Conservation (phyloP, 495 filamentous ascomycete genomes). For the Bathelium albidoporum region DNA sequence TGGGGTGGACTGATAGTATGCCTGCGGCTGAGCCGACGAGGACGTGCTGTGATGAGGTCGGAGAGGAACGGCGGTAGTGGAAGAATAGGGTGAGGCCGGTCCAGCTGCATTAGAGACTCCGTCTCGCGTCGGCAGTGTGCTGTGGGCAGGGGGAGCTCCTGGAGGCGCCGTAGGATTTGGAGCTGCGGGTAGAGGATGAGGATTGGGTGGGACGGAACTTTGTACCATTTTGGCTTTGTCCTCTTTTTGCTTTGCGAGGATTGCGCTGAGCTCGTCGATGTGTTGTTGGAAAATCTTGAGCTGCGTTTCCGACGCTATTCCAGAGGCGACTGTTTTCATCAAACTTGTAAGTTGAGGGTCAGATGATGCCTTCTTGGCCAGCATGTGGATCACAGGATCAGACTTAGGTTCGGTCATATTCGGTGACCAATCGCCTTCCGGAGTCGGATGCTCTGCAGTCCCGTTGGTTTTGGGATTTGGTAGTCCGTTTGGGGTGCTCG, state of each 20-base stretch:
- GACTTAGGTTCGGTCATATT: slow-evolving; percentile 36
- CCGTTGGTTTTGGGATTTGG: slow-evolving; percentile 11
- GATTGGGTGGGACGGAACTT: not conserved
- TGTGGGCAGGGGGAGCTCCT: not conserved
- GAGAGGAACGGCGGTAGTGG: slow-evolving; percentile 12
- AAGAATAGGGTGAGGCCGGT: not conserved
- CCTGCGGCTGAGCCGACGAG: slow-evolving; percentile 14
- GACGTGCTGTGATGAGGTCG: slow-evolving; percentile 9
- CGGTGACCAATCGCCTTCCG: not conserved
- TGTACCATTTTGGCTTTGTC: slow-evolving; percentile 7
- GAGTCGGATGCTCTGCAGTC: not conserved
- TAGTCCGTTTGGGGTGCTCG: slow-evolving; percentile 7
- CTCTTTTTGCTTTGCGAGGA: slow-evolving; percentile 37
- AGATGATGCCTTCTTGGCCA: slow-evolving; percentile 76
- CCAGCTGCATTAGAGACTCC: slow-evolving; percentile 9
- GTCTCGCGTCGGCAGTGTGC: slow-evolving; percentile 13
- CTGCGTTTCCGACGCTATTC: slow-evolving; percentile 68
- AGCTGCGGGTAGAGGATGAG: not conserved
- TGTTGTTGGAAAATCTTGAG: slow-evolving; percentile 82
- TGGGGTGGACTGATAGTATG: slow-evolving; percentile 6
- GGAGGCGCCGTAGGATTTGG: slow-evolving; percentile 12
- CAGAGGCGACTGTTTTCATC: slow-evolving; percentile 90
- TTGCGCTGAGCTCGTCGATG: slow-evolving; percentile 76
- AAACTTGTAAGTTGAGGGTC: slow-evolving; percentile 86
- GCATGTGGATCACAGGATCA: slow-evolving; percentile 90